Evolutionary conservation across 2,329 filamentous ascomycete genomes (phyloP).

Genomic region (Cytospora piceicola): DNA sequence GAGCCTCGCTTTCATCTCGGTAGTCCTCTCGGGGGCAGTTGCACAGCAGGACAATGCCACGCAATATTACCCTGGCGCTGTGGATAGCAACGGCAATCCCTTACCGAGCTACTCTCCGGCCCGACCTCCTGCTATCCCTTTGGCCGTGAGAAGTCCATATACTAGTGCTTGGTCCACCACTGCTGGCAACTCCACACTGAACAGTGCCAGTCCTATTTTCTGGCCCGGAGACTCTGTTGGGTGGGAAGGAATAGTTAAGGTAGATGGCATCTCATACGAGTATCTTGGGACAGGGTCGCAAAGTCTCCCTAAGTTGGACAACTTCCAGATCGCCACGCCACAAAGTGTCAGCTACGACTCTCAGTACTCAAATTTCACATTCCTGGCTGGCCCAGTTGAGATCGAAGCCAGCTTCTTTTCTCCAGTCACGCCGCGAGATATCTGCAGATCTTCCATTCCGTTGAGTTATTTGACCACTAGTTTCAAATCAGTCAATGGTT

Average conservation of each 20-base stretch:
- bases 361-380: conserved; percentile 35
- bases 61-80: not conserved
- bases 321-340: conserved; percentile 31
- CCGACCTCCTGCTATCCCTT: conserved; percentile 45
- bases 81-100: conserved; percentile 23
- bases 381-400: conserved; percentile 38
- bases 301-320: conserved; percentile 41
- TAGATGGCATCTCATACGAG: conserved; percentile 41
- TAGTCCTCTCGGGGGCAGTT: not conserved
- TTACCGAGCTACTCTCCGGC: conserved; percentile 38
- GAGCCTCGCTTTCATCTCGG: not conserved
- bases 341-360: conserved; percentile 31
- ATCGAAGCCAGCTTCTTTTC: conserved; percentile 61
- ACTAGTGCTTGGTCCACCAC: conserved; percentile 60
- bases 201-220: conserved; percentile 64
- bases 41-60: conserved; percentile 9
- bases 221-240: conserved; percentile 27
- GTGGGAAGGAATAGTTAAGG: conserved; percentile 32
- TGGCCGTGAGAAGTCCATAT: conserved; percentile 59
- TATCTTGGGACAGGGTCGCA: conserved; percentile 49
- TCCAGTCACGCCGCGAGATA: conserved; percentile 76
- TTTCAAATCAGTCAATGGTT: conserved; percentile 61
- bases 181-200: conserved; percentile 72
- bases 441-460: conserved; percentile 75
- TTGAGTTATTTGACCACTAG: conserved; percentile 73